Evolutionary conservation across 768 basidiomycete genomes (phyloP).

Genomic region (Lentinula detonsa): DNA sequence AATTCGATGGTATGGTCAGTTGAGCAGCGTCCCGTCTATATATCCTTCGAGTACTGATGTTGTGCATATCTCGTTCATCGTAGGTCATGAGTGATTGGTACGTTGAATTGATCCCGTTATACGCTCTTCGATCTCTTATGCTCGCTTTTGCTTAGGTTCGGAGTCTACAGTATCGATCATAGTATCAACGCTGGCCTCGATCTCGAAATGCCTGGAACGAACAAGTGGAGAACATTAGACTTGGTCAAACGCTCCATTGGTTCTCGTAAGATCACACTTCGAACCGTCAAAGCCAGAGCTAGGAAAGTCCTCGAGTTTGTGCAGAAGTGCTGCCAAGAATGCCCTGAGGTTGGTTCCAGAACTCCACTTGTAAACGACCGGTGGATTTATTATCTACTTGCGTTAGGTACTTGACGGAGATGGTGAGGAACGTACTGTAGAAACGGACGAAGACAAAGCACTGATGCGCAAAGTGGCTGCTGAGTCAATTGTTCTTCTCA

Average conservation of each 20-base stretch:
- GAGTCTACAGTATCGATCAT: slow-evolving; percentile 59
- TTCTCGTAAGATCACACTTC: slow-evolving; percentile 58
- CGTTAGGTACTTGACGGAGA: slow-evolving; percentile 64
- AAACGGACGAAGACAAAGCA: slow-evolving; percentile 52
- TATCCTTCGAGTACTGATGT: background rate
- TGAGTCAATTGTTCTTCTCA: slow-evolving; percentile 69
- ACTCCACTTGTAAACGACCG: background rate
- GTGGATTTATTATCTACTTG: background rate
- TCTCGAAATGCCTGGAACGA: slow-evolving; percentile 73
- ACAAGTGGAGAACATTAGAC: slow-evolving; percentile 72
- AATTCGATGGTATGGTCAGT: slow-evolving; percentile 11
- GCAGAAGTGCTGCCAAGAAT: slow-evolving; percentile 59
- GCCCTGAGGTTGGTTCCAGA: slow-evolving; percentile 47
- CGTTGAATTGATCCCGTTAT: slow-evolving; percentile 2
- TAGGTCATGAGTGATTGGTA: slow-evolving; percentile 82
- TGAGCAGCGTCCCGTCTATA: background rate
- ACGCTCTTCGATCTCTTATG: background rate
- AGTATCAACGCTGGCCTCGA: slow-evolving; percentile 73
- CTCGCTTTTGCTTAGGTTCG: slow-evolving; percentile 41
- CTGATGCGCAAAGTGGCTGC: slow-evolving; percentile 66
- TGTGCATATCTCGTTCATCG: background rate
- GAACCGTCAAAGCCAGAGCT: slow-evolving; percentile 63
- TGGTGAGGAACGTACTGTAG: slow-evolving; percentile 55
- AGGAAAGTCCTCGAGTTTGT: slow-evolving; percentile 61
- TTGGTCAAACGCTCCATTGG: slow-evolving; percentile 54